Conservation (phyloP, 129 eudicot genomes). For the Saposhnikovia divaricata region DNA sequence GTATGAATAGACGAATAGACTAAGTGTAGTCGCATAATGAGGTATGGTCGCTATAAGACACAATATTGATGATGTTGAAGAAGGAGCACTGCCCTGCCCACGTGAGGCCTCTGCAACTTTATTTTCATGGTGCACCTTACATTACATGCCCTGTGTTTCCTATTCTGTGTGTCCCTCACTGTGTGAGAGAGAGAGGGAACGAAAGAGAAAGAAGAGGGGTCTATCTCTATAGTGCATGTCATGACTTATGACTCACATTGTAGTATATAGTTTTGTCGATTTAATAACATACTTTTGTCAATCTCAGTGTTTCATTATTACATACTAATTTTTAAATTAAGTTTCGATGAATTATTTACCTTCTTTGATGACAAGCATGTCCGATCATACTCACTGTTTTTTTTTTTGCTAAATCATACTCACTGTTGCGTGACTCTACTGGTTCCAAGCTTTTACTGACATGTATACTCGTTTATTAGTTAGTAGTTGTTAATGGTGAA, state of each 20-base stretch:
- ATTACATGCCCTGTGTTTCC: not conserved
- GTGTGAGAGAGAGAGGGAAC: not conserved
- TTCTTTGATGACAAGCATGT: too few species aligned
- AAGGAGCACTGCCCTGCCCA: not conserved
- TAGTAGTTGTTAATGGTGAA: too few species aligned
- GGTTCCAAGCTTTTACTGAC: too few species aligned
- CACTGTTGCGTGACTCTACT: too few species aligned
- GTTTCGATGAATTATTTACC: too few species aligned
- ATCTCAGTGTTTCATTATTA: too few species aligned
- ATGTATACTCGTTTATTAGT: too few species aligned
- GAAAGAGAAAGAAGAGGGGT: not conserved
- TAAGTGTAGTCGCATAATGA: not conserved
- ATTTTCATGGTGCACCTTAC: not conserved
- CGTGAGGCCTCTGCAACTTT: conserved; percentile 1
- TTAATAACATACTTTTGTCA: too few species aligned
- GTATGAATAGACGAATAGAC: conserved; percentile 1
- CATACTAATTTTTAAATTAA: too few species aligned
- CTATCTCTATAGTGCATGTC: not conserved
- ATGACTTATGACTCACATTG: not conserved
- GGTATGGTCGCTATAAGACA: not conserved
- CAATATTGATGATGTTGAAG: conserved; percentile 2
- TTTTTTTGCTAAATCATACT: too few species aligned
- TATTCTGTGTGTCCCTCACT: not conserved
- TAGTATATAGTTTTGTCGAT: not conserved
- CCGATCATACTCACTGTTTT: too few species aligned